phyloP scores from a whole-genome alignment of 305 asterid genomes.

The Plantago coronopus region DNA sequence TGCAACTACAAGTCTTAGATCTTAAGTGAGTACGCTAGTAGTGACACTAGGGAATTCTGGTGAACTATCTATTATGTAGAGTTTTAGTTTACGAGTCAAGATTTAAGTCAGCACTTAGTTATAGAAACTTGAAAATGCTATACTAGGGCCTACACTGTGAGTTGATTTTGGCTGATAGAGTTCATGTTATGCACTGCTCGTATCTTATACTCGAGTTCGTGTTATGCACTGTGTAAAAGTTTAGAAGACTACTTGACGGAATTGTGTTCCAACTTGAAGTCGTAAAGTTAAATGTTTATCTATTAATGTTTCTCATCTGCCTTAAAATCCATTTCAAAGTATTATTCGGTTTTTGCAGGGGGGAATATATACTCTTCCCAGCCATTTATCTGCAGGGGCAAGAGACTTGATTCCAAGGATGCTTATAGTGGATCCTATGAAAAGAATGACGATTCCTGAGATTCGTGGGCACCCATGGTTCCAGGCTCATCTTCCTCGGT shows the following conservation, averaged over 20 bases:
- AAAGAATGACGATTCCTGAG: conserved; percentile 83
- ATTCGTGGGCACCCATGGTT: conserved; percentile 87
- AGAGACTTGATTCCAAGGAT: conserved; percentile 86
- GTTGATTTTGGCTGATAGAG: not conserved
- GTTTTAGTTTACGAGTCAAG: conserved; percentile 1
- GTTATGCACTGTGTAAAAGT: too few species aligned
- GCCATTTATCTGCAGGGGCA: conserved; percentile 83
- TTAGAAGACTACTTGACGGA: not conserved
- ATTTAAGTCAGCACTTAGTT: not conserved
- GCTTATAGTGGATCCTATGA: conserved; percentile 93
- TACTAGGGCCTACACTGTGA: not conserved
- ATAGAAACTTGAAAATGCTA: not conserved
- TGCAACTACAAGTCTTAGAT: not conserved
- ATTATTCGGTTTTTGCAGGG: conserved; percentile 36
- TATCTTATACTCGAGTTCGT: conserved; percentile 7
- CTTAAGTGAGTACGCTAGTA: conserved; percentile 2
- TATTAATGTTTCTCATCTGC: not conserved
- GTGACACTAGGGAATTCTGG: not conserved
- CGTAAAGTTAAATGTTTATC: not conserved
- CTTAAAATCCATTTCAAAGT: too few species aligned
- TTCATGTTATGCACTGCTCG: not conserved
- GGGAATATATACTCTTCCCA: conserved; percentile 78
- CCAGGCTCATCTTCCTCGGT: conserved; percentile 82
- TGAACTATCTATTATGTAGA: not conserved
- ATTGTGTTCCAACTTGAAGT: too few species aligned